Conservation (phyloP, 176 grass and related monocot genomes). For the Avena atlantica region DNA sequence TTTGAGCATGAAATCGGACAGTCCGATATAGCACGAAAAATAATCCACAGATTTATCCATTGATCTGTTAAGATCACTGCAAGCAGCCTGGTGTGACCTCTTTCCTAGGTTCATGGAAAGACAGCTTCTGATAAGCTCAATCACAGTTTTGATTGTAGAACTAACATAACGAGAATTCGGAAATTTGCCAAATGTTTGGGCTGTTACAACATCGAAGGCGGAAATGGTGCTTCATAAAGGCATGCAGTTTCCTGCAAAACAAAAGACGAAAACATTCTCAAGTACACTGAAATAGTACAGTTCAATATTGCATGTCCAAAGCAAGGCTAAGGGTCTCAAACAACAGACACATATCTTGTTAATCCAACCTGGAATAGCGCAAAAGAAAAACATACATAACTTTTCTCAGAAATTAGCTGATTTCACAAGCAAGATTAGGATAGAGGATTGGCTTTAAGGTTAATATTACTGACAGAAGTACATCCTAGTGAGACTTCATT, state of each 20-base stretch:
- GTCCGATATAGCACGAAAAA: not conserved
- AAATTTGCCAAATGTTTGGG: not conserved
- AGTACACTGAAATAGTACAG: not conserved
- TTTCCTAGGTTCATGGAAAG: not conserved
- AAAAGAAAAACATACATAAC: not conserved
- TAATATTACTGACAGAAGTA: not conserved
- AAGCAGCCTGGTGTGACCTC: not conserved
- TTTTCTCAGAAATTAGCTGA: not conserved
- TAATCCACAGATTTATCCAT: not conserved
- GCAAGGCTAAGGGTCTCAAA: not conserved
- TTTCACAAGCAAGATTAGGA: not conserved
- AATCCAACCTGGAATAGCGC: not conserved
- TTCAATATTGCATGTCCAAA: not conserved
- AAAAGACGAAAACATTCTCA: not conserved
- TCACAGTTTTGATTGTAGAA: not conserved
- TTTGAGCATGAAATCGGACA: not conserved
- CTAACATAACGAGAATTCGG: not conserved
- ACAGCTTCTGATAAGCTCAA: slow-evolving; percentile 9
- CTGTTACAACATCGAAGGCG: not conserved
- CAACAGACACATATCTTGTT: not conserved
- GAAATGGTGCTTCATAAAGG: slow-evolving; percentile 61
- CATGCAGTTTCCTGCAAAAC: slow-evolving; percentile 64
- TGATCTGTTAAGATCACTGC: not conserved
- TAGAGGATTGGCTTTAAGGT: not conserved
- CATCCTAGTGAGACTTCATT: not conserved